Base-by-base conservation (phyloP, 352 stramenopile species). In the Poterioochromonas sp. region DNA sequence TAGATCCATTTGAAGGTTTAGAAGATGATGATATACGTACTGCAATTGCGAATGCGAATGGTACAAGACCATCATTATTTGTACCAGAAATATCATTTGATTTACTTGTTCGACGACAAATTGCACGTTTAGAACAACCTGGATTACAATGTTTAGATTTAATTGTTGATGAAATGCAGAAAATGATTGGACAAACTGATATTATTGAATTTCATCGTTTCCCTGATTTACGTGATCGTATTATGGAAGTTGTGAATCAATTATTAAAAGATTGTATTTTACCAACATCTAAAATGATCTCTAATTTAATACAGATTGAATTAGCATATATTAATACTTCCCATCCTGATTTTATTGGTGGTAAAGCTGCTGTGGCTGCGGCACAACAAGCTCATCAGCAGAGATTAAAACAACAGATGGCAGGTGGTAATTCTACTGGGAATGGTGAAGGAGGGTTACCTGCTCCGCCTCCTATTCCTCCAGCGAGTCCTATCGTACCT, bases 321-420 rank as follows among this genome's bases (percentile, higher is more conserved):
- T 83, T 99, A 77, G 93, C 95, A 8, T 98, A 98, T 84, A 95
- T 99, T 80, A 99, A 99, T 87, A 99, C 95, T 32, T 97, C 96
- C 83, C 96, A 99, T 86, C 96, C 96, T 8, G 96, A 99, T 82
- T 99, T 99, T 76, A 97, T 98, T 77, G 95, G 94, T 68, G 95
- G 94, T 51, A 97, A 90, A 79, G 86, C 89, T 18, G 94, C 94
- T 39, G 94, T 98, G 32, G 91, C 93, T 5, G 80, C 95, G 93
- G 80, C 90, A 95, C 88, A 95, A 85, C 84, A 95, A 82, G 86
- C 93, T 74, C 90, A 85, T 84, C 89, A 82, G 84, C 82, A n/a
- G 83, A 39, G 74, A 37, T n/a, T n/a, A n/a, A n/a, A n/a, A 70
- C 22, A 78, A 32, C 51, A 5, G 39, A 26, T 76, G 34, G 73